Base-by-base conservation (phyloP, 345 rosid genomes). In the Acer saccharum region DNA sequence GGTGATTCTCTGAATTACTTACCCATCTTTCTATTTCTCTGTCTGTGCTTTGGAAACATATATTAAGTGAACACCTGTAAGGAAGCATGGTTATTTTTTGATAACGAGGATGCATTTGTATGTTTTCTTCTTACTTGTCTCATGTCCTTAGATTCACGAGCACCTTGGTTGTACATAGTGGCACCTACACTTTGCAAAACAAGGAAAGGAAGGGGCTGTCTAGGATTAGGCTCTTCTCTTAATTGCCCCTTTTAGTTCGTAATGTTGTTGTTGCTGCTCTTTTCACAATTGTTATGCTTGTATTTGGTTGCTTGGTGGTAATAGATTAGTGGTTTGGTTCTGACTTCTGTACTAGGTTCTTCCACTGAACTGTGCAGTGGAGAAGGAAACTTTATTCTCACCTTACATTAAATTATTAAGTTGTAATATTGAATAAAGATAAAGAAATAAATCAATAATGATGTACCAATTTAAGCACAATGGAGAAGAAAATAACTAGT, bases 1-100 rank as follows among this genome's bases (percentile, higher is more conserved):
- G 88, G 98, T 96, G 75, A 87, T 72, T 82, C 29, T 77, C 52
- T 63, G 12, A 39, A 43, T 62, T 79, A 35, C 27, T n/a, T n/a
- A 29, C 46, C 13, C 63, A 44, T 16, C 16, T 13, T 77, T 21
- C 21, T 7, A 14, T 54, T 44, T 50, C 18, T 21, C 1, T 58
- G 63, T 58, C n/a, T 57, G 20, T 67, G 20, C 50, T 60, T 12
- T 35, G 43, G 63, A 67, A 75, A 13, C 20, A 23, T 39, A 41
- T 18, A 11, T 7, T n/a, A 44, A 18, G 32, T 73, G 35, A n/a
- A 41, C 6, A 2, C 44, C 61, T 35, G 20, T 39, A 44, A 65
- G 17, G 57, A 69, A 27, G 18, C 39, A 10, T 50, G 54, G 71
- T 68, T 44, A 25, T 25, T 75, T 75, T 75, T 32, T 65, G 68